These are phyloP conservation scores for Carex littledalei DNA, from an alignment of 176 grass and related monocot genomes.

Conservation along the genomic window DNA sequence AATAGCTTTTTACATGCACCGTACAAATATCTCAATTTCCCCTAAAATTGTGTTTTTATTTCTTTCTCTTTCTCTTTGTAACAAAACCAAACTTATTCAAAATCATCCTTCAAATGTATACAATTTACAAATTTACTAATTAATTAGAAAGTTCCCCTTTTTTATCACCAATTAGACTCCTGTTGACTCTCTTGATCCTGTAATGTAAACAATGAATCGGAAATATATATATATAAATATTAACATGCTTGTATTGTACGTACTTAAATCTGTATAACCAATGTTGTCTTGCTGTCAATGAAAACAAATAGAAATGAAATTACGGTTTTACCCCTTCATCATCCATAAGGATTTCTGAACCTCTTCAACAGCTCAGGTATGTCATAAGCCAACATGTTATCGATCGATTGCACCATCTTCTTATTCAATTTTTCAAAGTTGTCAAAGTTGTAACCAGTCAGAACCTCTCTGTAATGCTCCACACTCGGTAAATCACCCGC, in stretches of 20 bases:
- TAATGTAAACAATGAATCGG: not conserved
- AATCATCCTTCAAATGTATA: constrained; percentile 11
- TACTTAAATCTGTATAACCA: not conserved
- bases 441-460: constrained; percentile 61
- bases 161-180: not conserved
- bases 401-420: constrained; percentile 69
- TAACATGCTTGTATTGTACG: not conserved
- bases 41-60: not conserved
- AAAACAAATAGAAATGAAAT: not conserved
- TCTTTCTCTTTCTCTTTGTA: not conserved
- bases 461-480: constrained; percentile 50
- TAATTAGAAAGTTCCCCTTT: not conserved
- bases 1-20: not conserved
- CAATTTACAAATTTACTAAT: not conserved
- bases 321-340: constrained; percentile 12
- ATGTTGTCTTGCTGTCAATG: not conserved
- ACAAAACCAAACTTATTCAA: too few relatives aligned
- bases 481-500: constrained; percentile 63
- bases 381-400: constrained; percentile 76
- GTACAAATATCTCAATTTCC: not conserved
- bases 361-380: constrained; percentile 77
- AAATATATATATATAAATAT: not conserved
- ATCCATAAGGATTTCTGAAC: constrained; percentile 84
- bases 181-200: constrained; percentile 58
- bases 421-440: constrained; percentile 63